Conservation (phyloP, 78 protist species). For the Dictyostelium capitatum region DNA sequence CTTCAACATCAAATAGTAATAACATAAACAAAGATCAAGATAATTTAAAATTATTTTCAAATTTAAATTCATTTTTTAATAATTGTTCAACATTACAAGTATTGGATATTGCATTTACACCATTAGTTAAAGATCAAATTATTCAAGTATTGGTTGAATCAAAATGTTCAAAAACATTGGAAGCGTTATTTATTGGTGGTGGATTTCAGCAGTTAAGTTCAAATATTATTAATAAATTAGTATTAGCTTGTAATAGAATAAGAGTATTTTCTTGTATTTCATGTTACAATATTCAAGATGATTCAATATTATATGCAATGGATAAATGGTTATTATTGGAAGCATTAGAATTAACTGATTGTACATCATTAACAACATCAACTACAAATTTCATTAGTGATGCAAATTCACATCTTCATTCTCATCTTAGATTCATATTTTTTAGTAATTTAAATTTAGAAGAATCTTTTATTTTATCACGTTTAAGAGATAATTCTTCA, state of each 20-base stretch:
- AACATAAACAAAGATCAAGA: no score
- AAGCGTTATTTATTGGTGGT: slow-evolving; percentile 65
- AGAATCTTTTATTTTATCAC: neutral
- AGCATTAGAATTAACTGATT: slow-evolving; percentile 70
- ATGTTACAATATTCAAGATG: slow-evolving; percentile 38
- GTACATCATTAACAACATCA: slow-evolving; percentile 22
- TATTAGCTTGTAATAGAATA: slow-evolving; percentile 7
- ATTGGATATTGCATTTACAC: slow-evolving; percentile 40
- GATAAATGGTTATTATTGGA: slow-evolving; percentile 47
- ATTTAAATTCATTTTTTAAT: neutral
- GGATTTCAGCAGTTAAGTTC: slow-evolving; percentile 45
- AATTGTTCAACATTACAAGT: slow-evolving; percentile 9
- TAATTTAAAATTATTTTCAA: neutral
- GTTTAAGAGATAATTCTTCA: slow-evolving; percentile 33
- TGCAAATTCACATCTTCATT: slow-evolving; percentile 31
- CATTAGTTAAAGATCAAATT: slow-evolving; percentile 31
- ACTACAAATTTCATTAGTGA: neutral
- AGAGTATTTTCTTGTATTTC: slow-evolving; percentile 50
- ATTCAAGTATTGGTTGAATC: neutral
- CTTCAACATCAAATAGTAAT: no score
- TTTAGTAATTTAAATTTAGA: slow-evolving; percentile 34
- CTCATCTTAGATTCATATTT: slow-evolving; percentile 61
- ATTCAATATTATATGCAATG: neutral
- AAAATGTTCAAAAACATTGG: slow-evolving; percentile 8
- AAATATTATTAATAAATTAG: neutral